Evolutionary conservation across 2,329 filamentous ascomycete species (phyloP), one percentile per base, ranked within the genome.

Genomic region (Bipolaris zeicola): DNA sequence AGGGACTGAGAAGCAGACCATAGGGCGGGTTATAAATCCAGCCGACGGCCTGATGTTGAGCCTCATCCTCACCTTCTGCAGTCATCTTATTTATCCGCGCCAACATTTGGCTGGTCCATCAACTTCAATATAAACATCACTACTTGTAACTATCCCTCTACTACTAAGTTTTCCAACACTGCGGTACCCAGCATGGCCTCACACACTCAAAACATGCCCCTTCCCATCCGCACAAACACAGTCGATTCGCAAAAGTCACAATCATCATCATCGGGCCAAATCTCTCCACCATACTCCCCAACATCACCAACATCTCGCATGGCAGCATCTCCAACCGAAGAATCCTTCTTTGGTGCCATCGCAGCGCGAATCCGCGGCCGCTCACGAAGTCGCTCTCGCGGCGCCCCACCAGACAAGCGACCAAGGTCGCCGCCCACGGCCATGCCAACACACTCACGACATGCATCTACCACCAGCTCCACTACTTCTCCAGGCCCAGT

Each of bases 301-400:
- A 31, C 53, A 38, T 72, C 67, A 20, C 68, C 67, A 11, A 65
- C 61, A n/a, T 65, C 66, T 14, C 63, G 58, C 48, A 50, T 51
- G 6, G 31, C 47, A 38, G 48, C 66, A 14, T 72, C 68, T 7
- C 69, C 71, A 8, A 64, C 66, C 28, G 70, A 75, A 45, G 62
- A 67, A 26, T 67, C 66, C 1, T 77, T 77, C 64, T 76, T 77
- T 53, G 69, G 69, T 24, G 70, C 72, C 50, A 73, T 77, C 59
- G 67, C 68, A 42, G 64, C 69, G 20, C 66, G 69, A 41, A 67
- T 77, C 24, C 64, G 67, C 24, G 71, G 71, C 16, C 69, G 73
- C 31, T 76, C 74, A 38, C 64, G 69, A 46, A 75, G 72, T 47
- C 68, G 69, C 7, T 73, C 72, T 7, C 69, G 71, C 31, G 52